Evolutionary conservation across 345 rosid genomes (phyloP), one percentile per base, ranked within the genome.

Genomic region (Salix koriyanagi): DNA sequence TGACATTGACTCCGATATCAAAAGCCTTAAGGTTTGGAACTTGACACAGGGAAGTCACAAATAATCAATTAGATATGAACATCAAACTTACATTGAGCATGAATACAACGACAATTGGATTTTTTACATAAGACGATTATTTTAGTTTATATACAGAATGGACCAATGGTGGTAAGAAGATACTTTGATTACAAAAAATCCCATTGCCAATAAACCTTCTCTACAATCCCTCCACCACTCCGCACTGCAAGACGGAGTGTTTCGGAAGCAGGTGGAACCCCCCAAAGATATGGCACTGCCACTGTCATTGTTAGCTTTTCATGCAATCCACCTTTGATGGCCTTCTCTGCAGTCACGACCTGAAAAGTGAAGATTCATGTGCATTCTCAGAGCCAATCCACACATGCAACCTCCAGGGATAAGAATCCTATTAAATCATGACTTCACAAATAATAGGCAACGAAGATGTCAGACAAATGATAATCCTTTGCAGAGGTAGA

Each of bases 251-350:
- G 92, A 75, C 94, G 93, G 77, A 96, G 99, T 54, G 92, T 91
- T 75, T 93, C 98, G 1, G 98, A 90, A 70, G 94, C 97, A 9
- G 98, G 97, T 70, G 99, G 99, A 69, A 93, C 97, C 0, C 99
- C 99, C 97, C 99, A 95, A 0, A 95, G 96, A 78, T 90, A 90
- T 18, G 97, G 97, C 75, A 95, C 98, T 1, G 99, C 97, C 18
- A 95, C 98, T 0, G 89, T 89, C 98, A 90, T 95, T 7, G 86
- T 93, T 70, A 95, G 86, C 86, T 93, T 93, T 85, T 95, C 99
- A 42, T 93, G 93, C 85, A 95, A 82, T 67, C 97, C 93, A 0
- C 93, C 90, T 79, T 88, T 93, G 79, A 75, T 84, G 69, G 91
- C 97, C 85, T 87, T 93, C 86, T 91, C 92, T 0, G 97, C 90